Conservation (phyloP, 2,329 filamentous ascomycete species). For the Alternaria metachromatica region DNA sequence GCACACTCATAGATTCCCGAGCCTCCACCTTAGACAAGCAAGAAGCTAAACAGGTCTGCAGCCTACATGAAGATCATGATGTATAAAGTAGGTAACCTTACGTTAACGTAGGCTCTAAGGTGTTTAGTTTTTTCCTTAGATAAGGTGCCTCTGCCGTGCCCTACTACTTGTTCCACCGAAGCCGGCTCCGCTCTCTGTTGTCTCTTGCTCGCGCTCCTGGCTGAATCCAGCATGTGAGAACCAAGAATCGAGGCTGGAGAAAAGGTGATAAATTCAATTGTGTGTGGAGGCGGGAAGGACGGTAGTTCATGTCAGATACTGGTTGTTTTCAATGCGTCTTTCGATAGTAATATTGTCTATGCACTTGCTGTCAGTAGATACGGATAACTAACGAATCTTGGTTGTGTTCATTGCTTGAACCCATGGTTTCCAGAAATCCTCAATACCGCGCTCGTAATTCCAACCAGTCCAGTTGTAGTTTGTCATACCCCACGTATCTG, state of each 20-base stretch:
- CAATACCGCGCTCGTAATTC: slow-evolving; percentile 55
- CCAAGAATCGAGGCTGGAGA: neutral
- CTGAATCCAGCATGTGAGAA: neutral
- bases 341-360: neutral
- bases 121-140: neutral
- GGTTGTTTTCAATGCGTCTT: neutral
- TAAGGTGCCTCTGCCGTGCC: neutral
- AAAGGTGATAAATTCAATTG: neutral
- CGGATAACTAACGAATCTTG: slow-evolving; percentile 6
- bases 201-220: neutral
- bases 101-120: neutral
- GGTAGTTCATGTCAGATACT: neutral
- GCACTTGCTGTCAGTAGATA: neutral
- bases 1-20: neutral
- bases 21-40: neutral
- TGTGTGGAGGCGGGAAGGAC: neutral
- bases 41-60: neutral
- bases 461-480: slow-evolving; percentile 58
- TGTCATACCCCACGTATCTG: slow-evolving; percentile 58
- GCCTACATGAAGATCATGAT: neutral
- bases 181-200: no score
- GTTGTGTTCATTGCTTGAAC: slow-evolving; percentile 50
- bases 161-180: neutral
- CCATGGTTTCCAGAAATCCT: slow-evolving; percentile 61
- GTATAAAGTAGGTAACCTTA: neutral